phyloP scores from a whole-genome alignment of 2,329 filamentous ascomycete species.

The Xylariaceae sp. region DNA sequence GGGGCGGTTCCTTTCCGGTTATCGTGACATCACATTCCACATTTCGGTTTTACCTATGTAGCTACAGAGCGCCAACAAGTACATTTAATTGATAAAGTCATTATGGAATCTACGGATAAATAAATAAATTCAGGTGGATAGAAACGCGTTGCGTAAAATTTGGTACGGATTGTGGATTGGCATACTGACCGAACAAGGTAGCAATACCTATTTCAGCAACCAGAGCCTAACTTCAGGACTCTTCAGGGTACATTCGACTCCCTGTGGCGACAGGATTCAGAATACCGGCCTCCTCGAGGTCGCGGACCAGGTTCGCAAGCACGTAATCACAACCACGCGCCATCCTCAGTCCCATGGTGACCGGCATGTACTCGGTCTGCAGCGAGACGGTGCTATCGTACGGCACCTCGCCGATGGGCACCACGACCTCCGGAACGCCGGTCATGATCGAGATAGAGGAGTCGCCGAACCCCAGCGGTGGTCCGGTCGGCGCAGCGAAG shows the following conservation, averaged over 20 bases:
- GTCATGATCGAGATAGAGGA: background rate
- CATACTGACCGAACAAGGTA: too few relatives aligned
- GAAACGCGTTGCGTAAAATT: too few relatives aligned
- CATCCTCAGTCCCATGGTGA: constrained; percentile 1
- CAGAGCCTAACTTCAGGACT: too few relatives aligned
- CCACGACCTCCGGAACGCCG: constrained; percentile 7
- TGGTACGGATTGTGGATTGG: too few relatives aligned
- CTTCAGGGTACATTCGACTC: background rate
- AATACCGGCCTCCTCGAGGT: background rate
- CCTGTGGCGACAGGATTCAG: background rate
- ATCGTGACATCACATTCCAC: too few relatives aligned
- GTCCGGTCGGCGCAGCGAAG: background rate
- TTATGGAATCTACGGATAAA: too few relatives aligned
- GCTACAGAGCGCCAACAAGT: too few relatives aligned
- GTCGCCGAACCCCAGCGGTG: background rate
- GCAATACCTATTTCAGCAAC: too few relatives aligned
- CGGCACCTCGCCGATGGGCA: constrained; percentile 10
- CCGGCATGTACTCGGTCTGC: constrained; percentile 1
- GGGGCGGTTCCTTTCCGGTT: too few relatives aligned
- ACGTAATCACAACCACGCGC: constrained; percentile 1
- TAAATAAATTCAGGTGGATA: too few relatives aligned
- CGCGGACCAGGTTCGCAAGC: background rate
- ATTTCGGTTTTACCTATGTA: too few relatives aligned
- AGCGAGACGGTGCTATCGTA: constrained; percentile 5
- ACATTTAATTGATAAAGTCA: too few relatives aligned